Conservation (phyloP, 2,329 filamentous ascomycete species). For the Fusarium sp. region DNA sequence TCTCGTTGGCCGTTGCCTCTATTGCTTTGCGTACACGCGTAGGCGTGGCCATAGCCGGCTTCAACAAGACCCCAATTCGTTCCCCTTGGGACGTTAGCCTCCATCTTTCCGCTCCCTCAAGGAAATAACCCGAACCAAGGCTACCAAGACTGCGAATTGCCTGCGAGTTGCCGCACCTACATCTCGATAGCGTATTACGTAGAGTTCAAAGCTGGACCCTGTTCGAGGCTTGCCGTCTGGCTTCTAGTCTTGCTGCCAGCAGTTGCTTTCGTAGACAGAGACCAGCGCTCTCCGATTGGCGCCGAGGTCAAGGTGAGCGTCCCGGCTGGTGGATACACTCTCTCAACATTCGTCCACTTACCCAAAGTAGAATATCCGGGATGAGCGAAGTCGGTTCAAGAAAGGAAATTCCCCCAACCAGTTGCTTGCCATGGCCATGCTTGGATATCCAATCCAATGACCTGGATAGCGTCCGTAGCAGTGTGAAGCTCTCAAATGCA, state of each 20-base stretch:
- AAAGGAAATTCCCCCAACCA: neutral
- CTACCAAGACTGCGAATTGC: neutral
- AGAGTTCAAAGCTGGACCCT: neutral
- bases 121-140: conserved; percentile 21
- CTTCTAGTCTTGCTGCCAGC: neutral
- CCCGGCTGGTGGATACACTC: conserved; percentile 7
- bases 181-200: neutral
- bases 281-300: conserved; percentile 12
- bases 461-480: neutral
- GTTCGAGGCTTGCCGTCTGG: neutral
- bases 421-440: neutral
- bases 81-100: conserved; percentile 17
- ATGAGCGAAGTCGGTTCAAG: neutral
- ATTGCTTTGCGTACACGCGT: neutral
- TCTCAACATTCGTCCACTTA: conserved; percentile 12
- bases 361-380: conserved; percentile 17
- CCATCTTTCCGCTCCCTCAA: conserved; percentile 34
- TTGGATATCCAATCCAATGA: neutral
- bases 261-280: conserved; percentile 3
- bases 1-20: neutral
- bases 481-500: neutral
- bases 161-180: conserved; percentile 8
- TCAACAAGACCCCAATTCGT: conserved; percentile 9
- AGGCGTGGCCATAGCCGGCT: conserved; percentile 39
- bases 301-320: conserved; percentile 38